Conservation (phyloP, 306 rosid species). For the Echinosophora koreensis region DNA sequence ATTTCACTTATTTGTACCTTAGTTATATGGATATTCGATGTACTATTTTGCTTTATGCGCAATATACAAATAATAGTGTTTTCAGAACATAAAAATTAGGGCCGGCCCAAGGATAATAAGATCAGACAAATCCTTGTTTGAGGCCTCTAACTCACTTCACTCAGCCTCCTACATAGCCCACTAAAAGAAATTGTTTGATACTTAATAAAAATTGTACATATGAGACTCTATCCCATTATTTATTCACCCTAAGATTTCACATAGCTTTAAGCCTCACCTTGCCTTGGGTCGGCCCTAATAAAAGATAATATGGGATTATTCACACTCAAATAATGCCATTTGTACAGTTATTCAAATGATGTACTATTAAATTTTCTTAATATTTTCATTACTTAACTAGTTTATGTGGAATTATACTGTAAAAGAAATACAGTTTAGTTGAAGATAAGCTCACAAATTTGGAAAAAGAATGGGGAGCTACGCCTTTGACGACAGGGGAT, state of each 20-base stretch:
- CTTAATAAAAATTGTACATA: too few species aligned
- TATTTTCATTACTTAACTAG: background rate
- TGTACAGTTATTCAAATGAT: background rate
- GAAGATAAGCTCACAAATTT: constrained; percentile 44
- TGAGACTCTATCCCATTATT: too few species aligned
- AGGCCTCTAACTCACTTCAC: too few species aligned
- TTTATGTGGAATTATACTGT: background rate
- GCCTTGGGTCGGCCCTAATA: too few species aligned
- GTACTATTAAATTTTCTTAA: background rate
- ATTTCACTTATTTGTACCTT: background rate
- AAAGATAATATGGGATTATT: background rate
- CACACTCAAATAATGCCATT: background rate
- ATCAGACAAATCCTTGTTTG: too few species aligned
- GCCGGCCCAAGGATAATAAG: too few species aligned
- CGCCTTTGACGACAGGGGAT: background rate
- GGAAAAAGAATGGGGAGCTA: constrained; percentile 32
- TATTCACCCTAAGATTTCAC: too few species aligned
- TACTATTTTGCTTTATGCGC: background rate
- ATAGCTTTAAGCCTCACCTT: too few species aligned
- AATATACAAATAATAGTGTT: background rate
- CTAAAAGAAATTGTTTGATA: too few species aligned
- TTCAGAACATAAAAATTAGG: background rate
- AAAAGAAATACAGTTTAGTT: background rate
- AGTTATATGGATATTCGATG: background rate
- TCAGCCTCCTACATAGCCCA: too few species aligned